phyloP scores from a whole-genome alignment of 2,329 filamentous ascomycete species.

The Curvularia hawaiiensis region DNA sequence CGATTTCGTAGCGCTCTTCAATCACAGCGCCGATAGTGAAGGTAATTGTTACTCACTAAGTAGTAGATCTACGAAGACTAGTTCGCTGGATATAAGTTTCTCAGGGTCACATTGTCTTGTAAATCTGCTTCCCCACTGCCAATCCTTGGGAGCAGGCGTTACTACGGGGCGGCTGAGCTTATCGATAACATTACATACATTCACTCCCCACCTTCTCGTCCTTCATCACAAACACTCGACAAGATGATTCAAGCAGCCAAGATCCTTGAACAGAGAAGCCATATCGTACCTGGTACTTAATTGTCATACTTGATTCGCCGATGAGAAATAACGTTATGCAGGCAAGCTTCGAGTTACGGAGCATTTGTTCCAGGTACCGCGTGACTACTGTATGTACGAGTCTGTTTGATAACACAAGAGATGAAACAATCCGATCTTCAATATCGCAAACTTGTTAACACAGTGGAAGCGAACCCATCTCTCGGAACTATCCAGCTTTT shows the following conservation, averaged over 20 bases:
- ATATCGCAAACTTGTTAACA: not conserved
- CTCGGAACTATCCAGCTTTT: conserved; percentile 74
- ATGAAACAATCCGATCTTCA: not conserved
- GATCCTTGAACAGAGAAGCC: conserved; percentile 53
- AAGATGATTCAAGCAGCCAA: conserved; percentile 52
- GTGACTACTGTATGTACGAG: conserved; percentile 64
- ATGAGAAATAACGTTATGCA: conserved; percentile 41
- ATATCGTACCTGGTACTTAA: conserved; percentile 51
- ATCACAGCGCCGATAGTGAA: not conserved
- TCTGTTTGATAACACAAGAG: not conserved
- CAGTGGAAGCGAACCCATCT: conserved; percentile 53
- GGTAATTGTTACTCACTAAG: not conserved
- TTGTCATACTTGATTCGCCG: not conserved
- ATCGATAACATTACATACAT: conserved; percentile 26
- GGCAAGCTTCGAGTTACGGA: conserved; percentile 79
- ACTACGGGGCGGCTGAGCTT: conserved; percentile 20
- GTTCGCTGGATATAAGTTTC: not conserved
- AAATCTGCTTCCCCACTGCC: not conserved
- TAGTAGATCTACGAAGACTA: no score
- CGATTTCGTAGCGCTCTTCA: not conserved
- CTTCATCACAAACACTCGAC: conserved; percentile 11
- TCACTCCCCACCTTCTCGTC: conserved; percentile 18
- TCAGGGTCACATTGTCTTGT: not conserved
- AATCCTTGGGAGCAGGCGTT: conserved; percentile 24
- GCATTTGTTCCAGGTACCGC: conserved; percentile 84